phyloP scores from a whole-genome alignment of 352 stramenopile genomes.

The Globisporangium solare region DNA sequence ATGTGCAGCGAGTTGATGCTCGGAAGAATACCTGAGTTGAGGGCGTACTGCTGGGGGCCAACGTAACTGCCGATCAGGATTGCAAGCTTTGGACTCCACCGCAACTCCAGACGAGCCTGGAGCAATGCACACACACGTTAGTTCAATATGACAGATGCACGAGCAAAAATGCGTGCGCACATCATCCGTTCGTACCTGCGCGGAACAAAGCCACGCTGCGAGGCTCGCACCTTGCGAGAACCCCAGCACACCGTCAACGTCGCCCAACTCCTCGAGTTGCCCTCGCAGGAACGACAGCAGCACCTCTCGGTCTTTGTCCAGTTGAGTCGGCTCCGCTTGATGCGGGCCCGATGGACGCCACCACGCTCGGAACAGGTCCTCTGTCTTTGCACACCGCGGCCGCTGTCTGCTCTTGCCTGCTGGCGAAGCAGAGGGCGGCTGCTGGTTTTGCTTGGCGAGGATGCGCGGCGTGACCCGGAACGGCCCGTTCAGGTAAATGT shows the following conservation, averaged over 20 bases:
- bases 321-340: conserved; percentile 34
- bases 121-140: too few species aligned
- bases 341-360: conserved; percentile 57
- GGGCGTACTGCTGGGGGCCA: conserved; percentile 46
- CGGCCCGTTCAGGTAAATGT: conserved; percentile 67
- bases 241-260: conserved; percentile 73
- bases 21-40: conserved; percentile 43
- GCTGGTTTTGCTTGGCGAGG: conserved; percentile 37
- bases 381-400: conserved; percentile 46
- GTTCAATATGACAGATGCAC: not conserved
- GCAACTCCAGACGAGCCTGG: conserved; percentile 46
- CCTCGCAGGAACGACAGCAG: conserved; percentile 53
- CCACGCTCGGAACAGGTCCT: conserved; percentile 68
- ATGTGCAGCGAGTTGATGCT: conserved; percentile 67
- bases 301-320: conserved; percentile 49
- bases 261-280: conserved; percentile 50
- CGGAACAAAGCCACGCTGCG: conserved; percentile 75
- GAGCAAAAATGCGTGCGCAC: conserved; percentile 12
- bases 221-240: conserved; percentile 82
- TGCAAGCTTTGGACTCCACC: conserved; percentile 63
- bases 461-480: conserved; percentile 73
- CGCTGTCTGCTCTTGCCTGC: conserved; percentile 13
- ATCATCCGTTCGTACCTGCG: conserved; percentile 20
- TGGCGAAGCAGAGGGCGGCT: not conserved
- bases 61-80: conserved; percentile 78